Evolutionary conservation across 306 rosid genomes (phyloP).

Genomic region (Alnus rubra): DNA sequence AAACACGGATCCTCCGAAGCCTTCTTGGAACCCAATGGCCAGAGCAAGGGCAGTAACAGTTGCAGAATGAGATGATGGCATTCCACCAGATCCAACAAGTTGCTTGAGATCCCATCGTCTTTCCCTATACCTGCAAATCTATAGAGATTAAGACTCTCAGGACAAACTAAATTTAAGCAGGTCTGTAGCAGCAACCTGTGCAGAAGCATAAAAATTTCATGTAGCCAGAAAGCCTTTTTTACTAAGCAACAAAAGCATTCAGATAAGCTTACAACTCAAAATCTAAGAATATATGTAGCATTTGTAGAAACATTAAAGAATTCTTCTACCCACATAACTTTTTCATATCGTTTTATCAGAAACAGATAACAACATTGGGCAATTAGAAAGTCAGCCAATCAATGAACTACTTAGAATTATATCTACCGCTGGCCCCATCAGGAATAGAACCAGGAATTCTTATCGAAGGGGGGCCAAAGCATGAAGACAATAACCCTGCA

Average conservation of each 20-base stretch:
- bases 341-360: background rate
- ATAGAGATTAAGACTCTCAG: constrained; percentile 43
- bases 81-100: constrained; percentile 93
- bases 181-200: background rate
- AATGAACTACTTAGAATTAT: background rate
- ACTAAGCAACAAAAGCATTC: background rate
- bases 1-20: constrained; percentile 79
- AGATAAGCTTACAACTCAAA: constrained; percentile 3
- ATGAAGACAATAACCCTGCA: no score
- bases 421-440: background rate
- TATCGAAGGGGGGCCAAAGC: no score
- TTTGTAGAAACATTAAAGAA: background rate
- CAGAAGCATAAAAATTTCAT: background rate
- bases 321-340: background rate
- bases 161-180: constrained; percentile 22
- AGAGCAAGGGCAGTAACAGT: constrained; percentile 91
- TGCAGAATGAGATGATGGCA: constrained; percentile 99
- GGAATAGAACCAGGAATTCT: no score
- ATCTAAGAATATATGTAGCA: background rate
- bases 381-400: background rate
- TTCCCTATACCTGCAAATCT: constrained; percentile 78
- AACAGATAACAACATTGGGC: background rate
- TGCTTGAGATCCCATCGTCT: constrained; percentile 87
- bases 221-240: background rate
- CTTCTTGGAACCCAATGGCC: constrained; percentile 89